Evolutionary conservation across 164 flowering plant species (phyloP).

Genomic region (Vitis riparia): DNA sequence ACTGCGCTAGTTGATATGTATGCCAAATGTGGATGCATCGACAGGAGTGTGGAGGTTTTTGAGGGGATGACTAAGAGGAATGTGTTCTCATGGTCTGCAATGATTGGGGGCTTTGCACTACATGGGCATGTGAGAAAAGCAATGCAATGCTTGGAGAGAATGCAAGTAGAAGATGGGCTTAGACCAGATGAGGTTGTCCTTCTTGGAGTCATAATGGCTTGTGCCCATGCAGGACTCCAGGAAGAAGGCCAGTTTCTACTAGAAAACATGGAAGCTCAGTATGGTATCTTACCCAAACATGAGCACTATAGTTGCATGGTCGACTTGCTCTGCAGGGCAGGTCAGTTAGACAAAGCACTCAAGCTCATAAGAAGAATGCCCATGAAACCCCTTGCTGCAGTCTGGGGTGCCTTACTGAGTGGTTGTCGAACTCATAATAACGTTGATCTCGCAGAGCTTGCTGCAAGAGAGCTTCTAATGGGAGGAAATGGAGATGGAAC

Average conservation of each 20-base stretch:
- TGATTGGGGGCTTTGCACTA: conserved; percentile 39
- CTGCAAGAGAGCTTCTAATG: conserved; percentile 32
- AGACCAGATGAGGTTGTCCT: conserved; percentile 46
- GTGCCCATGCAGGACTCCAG: conserved; percentile 43
- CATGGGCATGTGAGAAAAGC: conserved; percentile 36
- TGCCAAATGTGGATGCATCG: conserved; percentile 51
- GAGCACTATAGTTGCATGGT: conserved; percentile 53
- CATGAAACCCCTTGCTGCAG: conserved; percentile 51
- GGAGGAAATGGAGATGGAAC: conserved; percentile 23
- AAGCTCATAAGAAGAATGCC: conserved; percentile 43
- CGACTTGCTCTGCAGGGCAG: conserved; percentile 50
- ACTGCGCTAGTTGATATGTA: conserved; percentile 50
- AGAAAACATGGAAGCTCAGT: conserved; percentile 32
- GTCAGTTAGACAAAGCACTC: conserved; percentile 37
- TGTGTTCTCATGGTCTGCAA: conserved; percentile 41
- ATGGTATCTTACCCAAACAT: conserved; percentile 36
- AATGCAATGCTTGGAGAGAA: conserved; percentile 28
- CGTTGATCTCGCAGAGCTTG: conserved; percentile 44
- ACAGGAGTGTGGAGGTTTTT: conserved; percentile 38
- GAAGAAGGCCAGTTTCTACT: conserved; percentile 34
- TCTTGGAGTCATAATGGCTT: conserved; percentile 43
- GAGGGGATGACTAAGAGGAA: conserved; percentile 35
- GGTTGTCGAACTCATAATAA: conserved; percentile 34
- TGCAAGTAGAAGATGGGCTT: conserved; percentile 28
- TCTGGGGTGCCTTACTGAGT: conserved; percentile 53